Conservation (phyloP, 441 rosid genomes). For the Manihot esculenta region DNA sequence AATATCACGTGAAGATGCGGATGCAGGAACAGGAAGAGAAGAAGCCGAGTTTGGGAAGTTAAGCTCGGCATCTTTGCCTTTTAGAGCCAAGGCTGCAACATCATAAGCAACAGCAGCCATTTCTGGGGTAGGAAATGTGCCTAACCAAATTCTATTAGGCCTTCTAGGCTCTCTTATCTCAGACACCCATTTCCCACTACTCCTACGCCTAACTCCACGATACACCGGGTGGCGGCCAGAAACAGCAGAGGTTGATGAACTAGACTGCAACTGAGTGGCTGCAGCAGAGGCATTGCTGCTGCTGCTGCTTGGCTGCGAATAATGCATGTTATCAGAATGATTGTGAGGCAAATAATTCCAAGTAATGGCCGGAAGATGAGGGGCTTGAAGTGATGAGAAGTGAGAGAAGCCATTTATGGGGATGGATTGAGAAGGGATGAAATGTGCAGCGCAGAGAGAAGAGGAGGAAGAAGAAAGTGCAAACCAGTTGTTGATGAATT, state of each 20-base stretch:
- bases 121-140: conserved; percentile 83
- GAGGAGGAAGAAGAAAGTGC: conserved; percentile 43
- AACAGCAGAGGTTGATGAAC: background rate
- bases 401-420: conserved; percentile 57
- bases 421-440: conserved; percentile 21
- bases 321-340: conserved; percentile 33
- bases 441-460: background rate
- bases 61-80: conserved; percentile 73
- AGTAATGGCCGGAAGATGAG: conserved; percentile 22
- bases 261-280: background rate
- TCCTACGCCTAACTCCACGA: conserved; percentile 70
- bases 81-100: conserved; percentile 83
- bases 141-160: conserved; percentile 88
- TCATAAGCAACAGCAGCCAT: conserved; percentile 98
- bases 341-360: background rate
- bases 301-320: conserved; percentile 30
- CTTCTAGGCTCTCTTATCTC: conserved; percentile 88
- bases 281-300: background rate
- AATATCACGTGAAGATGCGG: conserved; percentile 70
- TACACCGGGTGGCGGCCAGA: conserved; percentile 48
- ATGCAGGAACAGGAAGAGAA: conserved; percentile 75
- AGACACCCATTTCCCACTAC: conserved; percentile 86
- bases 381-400: conserved; percentile 28
- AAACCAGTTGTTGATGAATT: conserved; percentile 76
- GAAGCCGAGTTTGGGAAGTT: conserved; percentile 77